Percentiles rank a stretch among this genome's conserved stretches.
Conservation (phyloP, 192 early-diverging fungal species). For the Gamsiella multidivaricata region DNA sequence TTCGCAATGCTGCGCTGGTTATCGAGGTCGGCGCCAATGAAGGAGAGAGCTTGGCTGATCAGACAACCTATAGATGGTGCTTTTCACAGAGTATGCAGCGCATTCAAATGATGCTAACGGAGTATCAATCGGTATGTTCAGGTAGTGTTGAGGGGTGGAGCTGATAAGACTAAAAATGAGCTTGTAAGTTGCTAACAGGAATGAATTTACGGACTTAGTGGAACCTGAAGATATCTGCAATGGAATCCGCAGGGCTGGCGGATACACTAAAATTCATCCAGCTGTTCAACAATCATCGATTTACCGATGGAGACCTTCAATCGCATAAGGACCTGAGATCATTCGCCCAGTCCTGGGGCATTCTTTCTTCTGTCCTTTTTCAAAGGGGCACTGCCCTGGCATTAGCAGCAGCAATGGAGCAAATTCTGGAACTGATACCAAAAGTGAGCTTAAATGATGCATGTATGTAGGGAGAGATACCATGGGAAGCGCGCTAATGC, state of each 20-base stretch:
- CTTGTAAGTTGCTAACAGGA: neutral
- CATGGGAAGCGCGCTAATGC: too few species aligned
- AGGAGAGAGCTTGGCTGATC: neutral
- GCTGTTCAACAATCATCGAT: conserved; percentile 11
- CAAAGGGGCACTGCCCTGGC: neutral
- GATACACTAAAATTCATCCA: conserved; percentile 9
- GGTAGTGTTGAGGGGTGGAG: neutral
- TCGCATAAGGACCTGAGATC: neutral
- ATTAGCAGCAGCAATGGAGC: neutral
- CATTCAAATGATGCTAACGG: conserved; percentile 7
- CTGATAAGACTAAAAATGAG: too few species aligned
- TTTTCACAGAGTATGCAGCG: conserved; percentile 11
- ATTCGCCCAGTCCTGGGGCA: conserved; percentile 12
- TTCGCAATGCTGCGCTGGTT: neutral
- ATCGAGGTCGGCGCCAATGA: neutral
- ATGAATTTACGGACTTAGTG: neutral
- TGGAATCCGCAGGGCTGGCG: neutral
- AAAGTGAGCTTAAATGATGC: conserved; percentile 4
- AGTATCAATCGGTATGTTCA: conserved; percentile 7
- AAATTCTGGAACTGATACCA: neutral
- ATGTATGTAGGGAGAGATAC: too few species aligned
- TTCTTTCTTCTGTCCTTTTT: conserved; percentile 1
- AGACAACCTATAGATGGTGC: neutral
- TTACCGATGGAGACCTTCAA: neutral
- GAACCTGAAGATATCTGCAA: neutral